Conservation (phyloP, 176 grass and related monocot species). For the Aegilops speltoides region DNA sequence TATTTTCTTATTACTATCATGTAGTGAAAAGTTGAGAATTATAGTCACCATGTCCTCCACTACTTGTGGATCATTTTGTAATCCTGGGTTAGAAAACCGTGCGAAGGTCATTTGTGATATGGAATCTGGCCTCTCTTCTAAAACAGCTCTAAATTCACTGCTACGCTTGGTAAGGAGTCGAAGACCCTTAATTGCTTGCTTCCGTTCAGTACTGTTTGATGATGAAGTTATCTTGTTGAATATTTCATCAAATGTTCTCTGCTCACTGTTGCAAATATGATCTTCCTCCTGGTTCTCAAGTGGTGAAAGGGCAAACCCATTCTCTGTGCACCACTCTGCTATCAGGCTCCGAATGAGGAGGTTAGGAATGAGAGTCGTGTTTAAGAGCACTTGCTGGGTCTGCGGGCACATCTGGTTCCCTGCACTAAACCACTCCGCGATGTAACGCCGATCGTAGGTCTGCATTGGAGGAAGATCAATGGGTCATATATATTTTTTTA, state of each 20-base stretch:
- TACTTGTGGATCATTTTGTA: constrained; percentile 60
- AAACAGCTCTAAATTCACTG: constrained; percentile 63
- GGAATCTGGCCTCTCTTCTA: constrained; percentile 61
- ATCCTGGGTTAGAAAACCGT: constrained; percentile 41
- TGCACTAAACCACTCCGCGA: constrained; percentile 66
- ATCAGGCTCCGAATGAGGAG: constrained; percentile 62
- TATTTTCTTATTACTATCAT: constrained; percentile 83
- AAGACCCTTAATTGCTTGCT: constrained; percentile 64
- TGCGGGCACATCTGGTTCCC: constrained; percentile 63
- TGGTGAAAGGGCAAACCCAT: constrained; percentile 43
- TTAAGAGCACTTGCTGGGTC: constrained; percentile 62
- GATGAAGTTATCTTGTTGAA: constrained; percentile 60
- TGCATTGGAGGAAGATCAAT: constrained; percentile 42
- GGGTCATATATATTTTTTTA: background rate
- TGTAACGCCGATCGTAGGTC: constrained; percentile 75
- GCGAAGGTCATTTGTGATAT: constrained; percentile 64
- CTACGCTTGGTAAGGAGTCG: constrained; percentile 67
- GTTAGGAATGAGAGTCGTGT: constrained; percentile 61
- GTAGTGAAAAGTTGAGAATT: constrained; percentile 84
- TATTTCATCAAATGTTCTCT: constrained; percentile 47
- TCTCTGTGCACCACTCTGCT: constrained; percentile 63
- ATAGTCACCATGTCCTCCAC: constrained; percentile 76
- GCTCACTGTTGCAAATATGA: constrained; percentile 46
- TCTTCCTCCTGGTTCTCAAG: constrained; percentile 39
- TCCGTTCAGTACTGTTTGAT: constrained; percentile 41